These are phyloP conservation scores for Colletotrichum destructivum DNA, from an alignment of 2,329 filamentous ascomycete genomes.

Conservation along the genomic window DNA sequence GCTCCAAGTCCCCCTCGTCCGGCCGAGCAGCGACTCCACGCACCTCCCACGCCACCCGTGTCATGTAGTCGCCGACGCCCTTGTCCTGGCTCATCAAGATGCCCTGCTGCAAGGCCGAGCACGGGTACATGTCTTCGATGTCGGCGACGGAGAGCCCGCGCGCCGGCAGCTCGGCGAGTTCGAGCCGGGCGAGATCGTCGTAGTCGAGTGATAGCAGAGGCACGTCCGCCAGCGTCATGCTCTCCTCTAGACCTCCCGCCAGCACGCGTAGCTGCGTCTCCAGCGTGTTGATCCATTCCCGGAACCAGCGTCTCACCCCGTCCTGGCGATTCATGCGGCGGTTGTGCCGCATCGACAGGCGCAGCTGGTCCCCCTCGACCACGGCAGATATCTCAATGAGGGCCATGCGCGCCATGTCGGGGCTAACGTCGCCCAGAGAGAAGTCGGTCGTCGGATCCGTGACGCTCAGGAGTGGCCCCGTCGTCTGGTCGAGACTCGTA, in stretches of 20 bases:
- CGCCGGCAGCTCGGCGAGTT: neutral
- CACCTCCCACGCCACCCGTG: conserved; percentile 44
- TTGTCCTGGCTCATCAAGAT: conserved; percentile 53
- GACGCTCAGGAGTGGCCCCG: neutral
- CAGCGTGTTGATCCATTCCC: neutral
- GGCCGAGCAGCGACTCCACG: conserved; percentile 35
- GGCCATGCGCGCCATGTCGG: neutral
- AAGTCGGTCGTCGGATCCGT: neutral
- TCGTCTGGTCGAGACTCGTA: neutral
- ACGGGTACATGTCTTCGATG: conserved; percentile 56
- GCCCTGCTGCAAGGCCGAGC: conserved; percentile 56
- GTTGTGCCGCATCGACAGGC: neutral
- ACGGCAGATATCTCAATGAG: neutral
- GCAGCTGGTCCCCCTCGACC: neutral
- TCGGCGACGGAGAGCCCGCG: conserved; percentile 1
- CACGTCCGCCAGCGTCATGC: neutral
- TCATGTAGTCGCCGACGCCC: conserved; percentile 46
- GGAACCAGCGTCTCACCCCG: neutral
- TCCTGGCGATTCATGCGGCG: neutral
- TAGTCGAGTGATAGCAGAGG: neutral
- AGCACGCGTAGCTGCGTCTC: neutral
- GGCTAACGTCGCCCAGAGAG: neutral
- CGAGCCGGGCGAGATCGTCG: neutral
- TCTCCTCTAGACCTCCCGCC: neutral
- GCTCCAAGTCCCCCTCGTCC: conserved; percentile 18